Evolutionary conservation across 2,329 filamentous ascomycete species (phyloP), one percentile per base, ranked within the genome.

Genomic region (Rhinocladiella mackenziei): DNA sequence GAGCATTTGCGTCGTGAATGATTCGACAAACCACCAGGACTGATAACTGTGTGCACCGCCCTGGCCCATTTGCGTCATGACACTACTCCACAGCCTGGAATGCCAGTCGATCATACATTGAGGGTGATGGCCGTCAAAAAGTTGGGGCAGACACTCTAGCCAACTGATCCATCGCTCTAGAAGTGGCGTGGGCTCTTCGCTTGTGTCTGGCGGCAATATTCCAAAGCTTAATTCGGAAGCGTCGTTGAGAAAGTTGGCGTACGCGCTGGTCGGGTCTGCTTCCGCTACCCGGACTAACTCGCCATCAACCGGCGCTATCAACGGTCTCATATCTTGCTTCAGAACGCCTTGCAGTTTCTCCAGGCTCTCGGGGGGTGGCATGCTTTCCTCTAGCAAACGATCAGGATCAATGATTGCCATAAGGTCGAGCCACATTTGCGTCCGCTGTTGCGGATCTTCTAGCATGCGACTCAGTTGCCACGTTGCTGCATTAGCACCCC

Each of bases 341-440:
- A 72, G 47, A 19, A 71, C 67, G 18, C 47, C 44, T 46, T 55
- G 30, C 46, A 53, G 43, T 37, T 45, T 39, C 34, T 52, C 69
- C 45, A 76, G 69, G 41, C 74, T 72, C 11, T 72, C 73, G 48
- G 74, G 75, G 22, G 70, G 70, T 3, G 76, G 75, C 15, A 78
- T 61, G 53, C 77, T 74, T 47, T 74, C 73, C 48, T 78, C 75
- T 56, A 78, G 71, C 48, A 79, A 71, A 23, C 70, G 68, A 55
- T 76, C 75, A 3, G 76, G 67, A 50, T 77, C 77, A 30, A 80
- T 74, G 60, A 72, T 72, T 8, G 66, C 80, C 29, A 88, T 81
- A 82, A 89, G 95, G 60, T 98, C 92, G 38, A 84, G 73, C 72
- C 92, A 96, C 92, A 98, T 97, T 60, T 92, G 85, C 54, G 92